phyloP scores from a whole-genome alignment of 441 rosid genomes.

The Corymbia citriodora region DNA sequence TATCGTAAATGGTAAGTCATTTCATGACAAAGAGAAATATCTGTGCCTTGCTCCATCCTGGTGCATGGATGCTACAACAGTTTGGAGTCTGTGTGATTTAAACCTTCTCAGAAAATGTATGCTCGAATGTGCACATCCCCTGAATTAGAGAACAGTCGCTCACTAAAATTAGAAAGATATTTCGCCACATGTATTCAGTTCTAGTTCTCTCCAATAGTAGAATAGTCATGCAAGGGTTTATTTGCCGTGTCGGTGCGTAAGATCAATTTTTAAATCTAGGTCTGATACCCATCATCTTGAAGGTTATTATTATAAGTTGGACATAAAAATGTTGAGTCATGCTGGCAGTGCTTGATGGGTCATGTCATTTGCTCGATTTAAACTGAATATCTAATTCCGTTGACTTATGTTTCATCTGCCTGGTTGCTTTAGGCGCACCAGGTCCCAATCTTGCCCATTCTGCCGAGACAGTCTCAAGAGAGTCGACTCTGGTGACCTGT shows the following conservation, averaged over 20 bases:
- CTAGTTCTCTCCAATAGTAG: neutral
- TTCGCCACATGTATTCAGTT: neutral
- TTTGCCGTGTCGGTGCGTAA: neutral
- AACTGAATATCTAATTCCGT: neutral
- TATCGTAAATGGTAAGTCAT: conserved; percentile 42
- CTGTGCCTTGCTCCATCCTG: neutral
- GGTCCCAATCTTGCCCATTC: conserved; percentile 89
- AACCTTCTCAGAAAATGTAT: neutral
- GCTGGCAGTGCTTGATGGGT: neutral
- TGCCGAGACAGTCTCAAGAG: conserved; percentile 74
- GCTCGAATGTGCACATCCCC: neutral
- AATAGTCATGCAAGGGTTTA: neutral
- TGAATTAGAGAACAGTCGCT: neutral
- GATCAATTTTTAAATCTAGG: neutral
- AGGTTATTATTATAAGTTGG: neutral
- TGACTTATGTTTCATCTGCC: neutral
- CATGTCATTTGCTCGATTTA: neutral
- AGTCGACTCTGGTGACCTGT: conserved; percentile 70
- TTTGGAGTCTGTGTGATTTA: neutral
- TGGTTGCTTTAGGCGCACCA: conserved; percentile 40
- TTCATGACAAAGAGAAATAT: neutral
- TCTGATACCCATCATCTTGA: neutral
- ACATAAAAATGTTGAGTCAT: neutral
- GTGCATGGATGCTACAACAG: neutral
- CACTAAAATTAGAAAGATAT: neutral